Base-by-base conservation (phyloP, 345 rosid species). In the Euphorbia pulcherrima region DNA sequence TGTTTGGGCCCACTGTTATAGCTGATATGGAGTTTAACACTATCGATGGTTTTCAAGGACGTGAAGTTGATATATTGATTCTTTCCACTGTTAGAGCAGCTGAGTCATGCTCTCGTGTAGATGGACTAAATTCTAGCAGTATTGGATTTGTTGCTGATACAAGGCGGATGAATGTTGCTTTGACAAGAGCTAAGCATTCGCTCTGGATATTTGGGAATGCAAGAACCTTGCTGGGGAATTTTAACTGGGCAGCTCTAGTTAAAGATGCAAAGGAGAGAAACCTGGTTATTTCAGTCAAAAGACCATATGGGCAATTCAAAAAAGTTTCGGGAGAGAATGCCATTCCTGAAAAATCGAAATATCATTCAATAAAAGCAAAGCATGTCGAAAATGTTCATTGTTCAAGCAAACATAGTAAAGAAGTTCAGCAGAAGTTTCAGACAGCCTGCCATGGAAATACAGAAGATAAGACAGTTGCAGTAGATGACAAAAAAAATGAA, bases 81-180 rank as follows among this genome's bases (percentile, higher is more conserved):
- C 83, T 94, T 62, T 94, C 97, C 75, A 94, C 97, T 20, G 97
- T 94, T 48, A 85, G 99, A 80, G 99, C 97, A 55, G 74, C 88
- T 56, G 77, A 79, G 70, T 72, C 87, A 40, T 17, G 47, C 62
- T 76, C 82, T 71, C 65, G 64, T 40, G 37, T 67, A 21, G 67
- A 64, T 61, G 82, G 80, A 55, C 33, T 64, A 64, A 78, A 75
- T 60, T 82, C 87, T 69, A 87, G 86, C 68, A 83, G 84, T 75
- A 91, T 91, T 59, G 97, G 99, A 51, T 94, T 91, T 80, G 96
- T 91, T 52, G 88, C 99, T 74, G 96, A 94, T 83, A 90, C 82
- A 18, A 85, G 92, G 74, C 83, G 97, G 73, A 94, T 94, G 97
- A 94, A 91, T 79, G 99, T 94, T 63, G 95, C 97, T 73, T 80